Percentiles rank a stretch among this genome's conserved stretches.
Evolutionary conservation across 2,329 filamentous ascomycete genomes (phyloP).

Genomic region (Trichoderma hamatum): DNA sequence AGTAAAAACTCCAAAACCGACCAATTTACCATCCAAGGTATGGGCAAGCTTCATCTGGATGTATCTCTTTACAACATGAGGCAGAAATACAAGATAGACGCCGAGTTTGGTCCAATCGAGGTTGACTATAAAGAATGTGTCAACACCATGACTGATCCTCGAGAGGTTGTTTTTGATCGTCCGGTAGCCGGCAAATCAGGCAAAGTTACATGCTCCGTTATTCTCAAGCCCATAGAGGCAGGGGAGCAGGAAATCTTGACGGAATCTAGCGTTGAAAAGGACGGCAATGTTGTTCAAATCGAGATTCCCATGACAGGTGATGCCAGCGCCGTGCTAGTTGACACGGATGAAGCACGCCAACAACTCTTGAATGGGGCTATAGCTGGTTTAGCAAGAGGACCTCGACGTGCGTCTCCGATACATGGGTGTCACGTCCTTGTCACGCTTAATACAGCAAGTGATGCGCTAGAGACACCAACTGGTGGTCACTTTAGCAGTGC

Average conservation of each 20-base stretch:
- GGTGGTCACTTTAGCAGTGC: conserved; percentile 70
- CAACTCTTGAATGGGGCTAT: conserved; percentile 77
- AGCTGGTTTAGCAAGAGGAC: conserved; percentile 83
- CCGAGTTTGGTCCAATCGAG: conserved; percentile 86
- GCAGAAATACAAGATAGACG: conserved; percentile 84
- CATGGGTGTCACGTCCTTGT: conserved; percentile 74
- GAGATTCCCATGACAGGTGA: conserved; percentile 54
- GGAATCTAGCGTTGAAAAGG: conserved; percentile 54
- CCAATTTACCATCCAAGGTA: conserved; percentile 89
- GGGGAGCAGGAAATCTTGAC: conserved; percentile 44
- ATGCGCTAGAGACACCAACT: conserved; percentile 59
- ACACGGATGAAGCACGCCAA: conserved; percentile 54
- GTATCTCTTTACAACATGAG: conserved; percentile 87
- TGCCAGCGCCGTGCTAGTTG: conserved; percentile 53
- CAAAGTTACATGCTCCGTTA: conserved; percentile 73
- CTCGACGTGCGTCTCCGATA: conserved; percentile 76
- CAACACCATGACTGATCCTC: conserved; percentile 56
- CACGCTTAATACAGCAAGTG: conserved; percentile 65
- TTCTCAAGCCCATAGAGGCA: conserved; percentile 63
- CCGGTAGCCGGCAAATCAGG: conserved; percentile 78
- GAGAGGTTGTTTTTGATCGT: conserved; percentile 72
- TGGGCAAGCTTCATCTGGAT: conserved; percentile 95
- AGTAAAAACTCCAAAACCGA: conserved; percentile 86
- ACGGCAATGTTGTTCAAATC: conserved; percentile 71
- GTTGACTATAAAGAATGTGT: conserved; percentile 93